Conservation (phyloP, 2,329 filamentous ascomycete species). For the Colletotrichum graminicola region DNA sequence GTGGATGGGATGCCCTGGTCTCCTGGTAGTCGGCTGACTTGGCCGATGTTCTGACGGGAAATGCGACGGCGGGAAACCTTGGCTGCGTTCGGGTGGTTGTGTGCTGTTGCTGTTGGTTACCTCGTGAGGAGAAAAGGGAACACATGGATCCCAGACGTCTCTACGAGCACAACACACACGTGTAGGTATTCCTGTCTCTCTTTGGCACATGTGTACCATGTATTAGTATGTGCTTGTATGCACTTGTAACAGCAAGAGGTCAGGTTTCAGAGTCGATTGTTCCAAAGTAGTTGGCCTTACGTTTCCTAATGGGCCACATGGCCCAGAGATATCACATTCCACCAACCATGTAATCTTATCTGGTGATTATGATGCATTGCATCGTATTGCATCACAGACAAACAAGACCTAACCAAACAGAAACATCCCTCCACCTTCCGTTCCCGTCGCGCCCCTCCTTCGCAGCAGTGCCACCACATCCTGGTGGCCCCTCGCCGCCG, state of each 20-base stretch:
- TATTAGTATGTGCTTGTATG: too few relatives aligned
- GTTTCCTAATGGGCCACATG: not conserved
- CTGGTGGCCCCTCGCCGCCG: slow-evolving; percentile 52
- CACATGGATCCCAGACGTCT: not conserved
- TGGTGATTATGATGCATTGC: too few relatives aligned
- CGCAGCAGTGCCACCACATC: slow-evolving; percentile 56
- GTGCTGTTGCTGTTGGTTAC: not conserved
- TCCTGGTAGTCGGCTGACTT: slow-evolving; percentile 37
- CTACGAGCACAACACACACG: too few relatives aligned
- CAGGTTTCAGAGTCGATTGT: not conserved
- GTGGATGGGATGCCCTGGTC: slow-evolving; percentile 7
- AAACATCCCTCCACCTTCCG: slow-evolving; percentile 35
- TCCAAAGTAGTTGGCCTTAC: not conserved
- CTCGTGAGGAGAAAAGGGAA: not conserved
- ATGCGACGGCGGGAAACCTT: slow-evolving; percentile 7
- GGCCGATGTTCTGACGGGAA: slow-evolving; percentile 25
- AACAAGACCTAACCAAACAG: slow-evolving; percentile 29
- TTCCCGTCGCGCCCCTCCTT: slow-evolving; percentile 50
- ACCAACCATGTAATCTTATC: too few relatives aligned
- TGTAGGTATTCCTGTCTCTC: not conserved
- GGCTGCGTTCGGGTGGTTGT: slow-evolving; percentile 3
- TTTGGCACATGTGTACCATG: not conserved
- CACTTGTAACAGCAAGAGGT: too few relatives aligned
- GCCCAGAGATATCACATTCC: not conserved
- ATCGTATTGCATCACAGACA: not conserved